Conservation (phyloP, 768 basidiomycete species). For the Basidioascus undulatus region DNA sequence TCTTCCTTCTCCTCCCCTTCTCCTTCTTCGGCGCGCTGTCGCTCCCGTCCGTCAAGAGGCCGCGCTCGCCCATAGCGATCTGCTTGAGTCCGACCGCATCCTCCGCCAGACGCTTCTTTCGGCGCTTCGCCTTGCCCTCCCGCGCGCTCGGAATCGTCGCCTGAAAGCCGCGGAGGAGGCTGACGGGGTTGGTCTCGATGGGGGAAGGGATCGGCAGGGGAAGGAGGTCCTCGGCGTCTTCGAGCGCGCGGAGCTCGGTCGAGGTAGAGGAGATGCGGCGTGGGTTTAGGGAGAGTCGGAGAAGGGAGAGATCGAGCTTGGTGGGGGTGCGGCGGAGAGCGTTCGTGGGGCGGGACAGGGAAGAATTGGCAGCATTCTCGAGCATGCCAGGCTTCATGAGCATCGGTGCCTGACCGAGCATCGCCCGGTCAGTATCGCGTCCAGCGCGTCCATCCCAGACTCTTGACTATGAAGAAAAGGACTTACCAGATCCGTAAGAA, state of each 20-base stretch:
- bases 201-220: constrained; percentile 6
- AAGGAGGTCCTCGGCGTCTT: constrained; percentile 11
- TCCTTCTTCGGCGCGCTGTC: not conserved
- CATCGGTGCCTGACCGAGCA: too few relatives aligned
- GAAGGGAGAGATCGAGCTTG: too few relatives aligned
- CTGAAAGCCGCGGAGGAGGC: constrained; percentile 70
- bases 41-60: not conserved
- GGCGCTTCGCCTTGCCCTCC: constrained; percentile 42
- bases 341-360: too few relatives aligned
- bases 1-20: constrained; percentile 14
- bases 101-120: constrained; percentile 34
- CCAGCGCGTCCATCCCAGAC: too few relatives aligned
- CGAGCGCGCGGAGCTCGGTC: constrained; percentile 5
- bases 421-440: too few relatives aligned
- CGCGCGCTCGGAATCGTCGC: constrained; percentile 84
- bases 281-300: too few relatives aligned
- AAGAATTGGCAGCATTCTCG: too few relatives aligned
- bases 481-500: too few relatives aligned
- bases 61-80: not conserved
- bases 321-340: too few relatives aligned
- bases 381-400: too few relatives aligned
- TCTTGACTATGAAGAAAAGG: too few relatives aligned
- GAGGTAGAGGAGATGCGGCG: too few relatives aligned
- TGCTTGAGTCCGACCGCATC: not conserved
- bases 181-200: constrained; percentile 24